Conservation (phyloP, 2,329 filamentous ascomycete genomes). For the Fusarium pseudocircinatum region DNA sequence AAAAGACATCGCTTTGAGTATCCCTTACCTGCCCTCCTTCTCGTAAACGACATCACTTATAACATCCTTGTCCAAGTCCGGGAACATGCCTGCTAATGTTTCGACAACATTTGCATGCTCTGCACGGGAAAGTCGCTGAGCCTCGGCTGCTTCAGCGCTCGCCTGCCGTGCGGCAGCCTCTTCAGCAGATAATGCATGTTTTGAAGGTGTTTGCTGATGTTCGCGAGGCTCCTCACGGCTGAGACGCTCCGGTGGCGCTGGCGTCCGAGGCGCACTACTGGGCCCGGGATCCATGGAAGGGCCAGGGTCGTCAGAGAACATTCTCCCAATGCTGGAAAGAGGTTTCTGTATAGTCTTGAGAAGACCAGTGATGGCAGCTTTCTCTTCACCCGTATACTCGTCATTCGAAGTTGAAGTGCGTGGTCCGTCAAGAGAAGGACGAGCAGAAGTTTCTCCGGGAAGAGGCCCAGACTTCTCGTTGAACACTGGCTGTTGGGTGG, state of each 20-base stretch:
- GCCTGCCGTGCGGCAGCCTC: slow-evolving; percentile 91
- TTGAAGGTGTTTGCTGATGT: slow-evolving; percentile 48
- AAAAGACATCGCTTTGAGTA: not conserved
- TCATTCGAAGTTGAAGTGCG: slow-evolving; percentile 66
- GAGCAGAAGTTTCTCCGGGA: slow-evolving; percentile 46
- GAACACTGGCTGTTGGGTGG: slow-evolving; percentile 51
- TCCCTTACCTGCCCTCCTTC: slow-evolving; percentile 88
- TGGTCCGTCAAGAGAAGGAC: slow-evolving; percentile 59
- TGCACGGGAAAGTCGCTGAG: slow-evolving; percentile 79
- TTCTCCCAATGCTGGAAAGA: slow-evolving; percentile 89
- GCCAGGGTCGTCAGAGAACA: slow-evolving; percentile 79
- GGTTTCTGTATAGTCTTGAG: slow-evolving; percentile 91
- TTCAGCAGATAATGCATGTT: slow-evolving; percentile 73
- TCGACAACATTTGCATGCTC: slow-evolving; percentile 94
- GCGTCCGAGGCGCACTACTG: slow-evolving; percentile 50
- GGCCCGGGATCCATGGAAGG: slow-evolving; percentile 47
- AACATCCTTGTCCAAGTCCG: slow-evolving; percentile 89
- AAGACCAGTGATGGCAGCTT: slow-evolving; percentile 83
- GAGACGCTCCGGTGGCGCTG: slow-evolving; percentile 48
- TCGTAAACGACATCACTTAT: slow-evolving; percentile 97
- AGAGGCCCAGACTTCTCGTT: slow-evolving; percentile 55
- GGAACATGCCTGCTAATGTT: slow-evolving; percentile 96
- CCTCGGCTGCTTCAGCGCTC: slow-evolving; percentile 88
- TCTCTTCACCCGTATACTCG: slow-evolving; percentile 70
- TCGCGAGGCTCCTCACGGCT: slow-evolving; percentile 46